phyloP scores from a whole-genome alignment of 1,284 basidiomycete species.

The Marasmius tenuissimus region DNA sequence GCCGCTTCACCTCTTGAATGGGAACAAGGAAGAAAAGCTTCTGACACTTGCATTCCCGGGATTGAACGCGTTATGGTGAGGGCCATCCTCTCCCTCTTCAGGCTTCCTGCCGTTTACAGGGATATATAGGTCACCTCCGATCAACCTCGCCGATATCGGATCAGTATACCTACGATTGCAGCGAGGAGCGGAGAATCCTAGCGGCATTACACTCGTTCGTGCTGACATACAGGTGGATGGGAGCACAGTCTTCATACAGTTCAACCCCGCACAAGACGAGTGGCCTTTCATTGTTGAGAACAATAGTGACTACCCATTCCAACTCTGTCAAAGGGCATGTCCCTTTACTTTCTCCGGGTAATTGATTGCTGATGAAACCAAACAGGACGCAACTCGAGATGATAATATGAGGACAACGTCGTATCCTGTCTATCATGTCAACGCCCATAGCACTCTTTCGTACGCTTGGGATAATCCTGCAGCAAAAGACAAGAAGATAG shows the following conservation, averaged over 20 bases:
- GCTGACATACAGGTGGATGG: constrained; percentile 86
- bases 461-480: constrained; percentile 98
- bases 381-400: constrained; percentile 53
- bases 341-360: background rate
- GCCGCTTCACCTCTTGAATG: constrained; percentile 71
- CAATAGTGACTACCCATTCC: constrained; percentile 74
- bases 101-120: constrained; percentile 7
- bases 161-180: constrained; percentile 76
- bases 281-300: constrained; percentile 97
- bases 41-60: constrained; percentile 87
- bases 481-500: constrained; percentile 79
- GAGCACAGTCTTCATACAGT: constrained; percentile 85
- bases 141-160: constrained; percentile 93
- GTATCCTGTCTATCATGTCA: constrained; percentile 52
- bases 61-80: constrained; percentile 82
- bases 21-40: constrained; percentile 62
- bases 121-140: constrained; percentile 80
- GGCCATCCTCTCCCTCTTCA: background rate
- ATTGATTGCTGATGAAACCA: background rate
- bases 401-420: constrained; percentile 37
- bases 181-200: constrained; percentile 35
- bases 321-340: constrained; percentile 76
- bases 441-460: constrained; percentile 54
- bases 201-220: constrained; percentile 65
- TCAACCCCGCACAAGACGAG: constrained; percentile 66